These are phyloP conservation scores for Didymosphaeria variabile DNA, from an alignment of 2,329 filamentous ascomycete genomes.

Conservation along the genomic window DNA sequence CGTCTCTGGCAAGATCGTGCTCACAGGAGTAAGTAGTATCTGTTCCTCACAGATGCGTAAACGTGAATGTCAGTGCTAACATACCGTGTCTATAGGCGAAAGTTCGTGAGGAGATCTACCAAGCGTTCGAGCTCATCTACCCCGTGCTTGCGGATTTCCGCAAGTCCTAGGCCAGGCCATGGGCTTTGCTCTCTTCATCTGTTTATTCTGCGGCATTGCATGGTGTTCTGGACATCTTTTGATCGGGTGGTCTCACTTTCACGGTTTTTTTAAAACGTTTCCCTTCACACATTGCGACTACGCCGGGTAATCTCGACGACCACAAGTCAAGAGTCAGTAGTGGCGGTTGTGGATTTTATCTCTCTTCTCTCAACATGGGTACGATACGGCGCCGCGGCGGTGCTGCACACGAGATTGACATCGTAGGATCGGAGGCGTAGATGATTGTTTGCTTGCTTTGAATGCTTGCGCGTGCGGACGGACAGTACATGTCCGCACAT, in stretches of 20 bases:
- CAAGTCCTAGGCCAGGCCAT: slow-evolving; percentile 59
- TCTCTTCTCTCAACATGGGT: slow-evolving; percentile 36
- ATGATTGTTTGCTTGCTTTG: slow-evolving; percentile 11
- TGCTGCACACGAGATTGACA: slow-evolving; percentile 35
- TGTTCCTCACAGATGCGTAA: not conserved
- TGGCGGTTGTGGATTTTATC: slow-evolving; percentile 11
- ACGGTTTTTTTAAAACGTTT: slow-evolving; percentile 40
- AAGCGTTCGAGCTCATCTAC: slow-evolving; percentile 51
- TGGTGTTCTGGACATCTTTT: slow-evolving; percentile 41
- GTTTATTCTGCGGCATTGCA: slow-evolving; percentile 52
- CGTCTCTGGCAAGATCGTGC: slow-evolving; percentile 79
- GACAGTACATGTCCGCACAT: slow-evolving; percentile 41
- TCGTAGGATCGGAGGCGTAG: slow-evolving; percentile 12
- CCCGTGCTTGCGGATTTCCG: slow-evolving; percentile 63
- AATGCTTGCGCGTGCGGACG: slow-evolving; percentile 13
- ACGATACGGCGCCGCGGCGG: slow-evolving; percentile 34
- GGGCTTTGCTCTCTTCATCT: slow-evolving; percentile 25
- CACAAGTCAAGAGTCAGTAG: slow-evolving; percentile 27
- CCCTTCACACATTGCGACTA: slow-evolving; percentile 40
- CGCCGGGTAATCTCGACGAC: slow-evolving; percentile 41
- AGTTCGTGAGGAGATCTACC: slow-evolving; percentile 89
- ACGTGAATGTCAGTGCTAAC: slow-evolving; percentile 3
- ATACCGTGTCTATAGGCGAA: slow-evolving; percentile 58
- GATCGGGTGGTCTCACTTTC: slow-evolving; percentile 30
- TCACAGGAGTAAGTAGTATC: slow-evolving; percentile 17